phyloP scores from a whole-genome alignment of 106 monocot species.

The Dactylorhiza incarnata region DNA sequence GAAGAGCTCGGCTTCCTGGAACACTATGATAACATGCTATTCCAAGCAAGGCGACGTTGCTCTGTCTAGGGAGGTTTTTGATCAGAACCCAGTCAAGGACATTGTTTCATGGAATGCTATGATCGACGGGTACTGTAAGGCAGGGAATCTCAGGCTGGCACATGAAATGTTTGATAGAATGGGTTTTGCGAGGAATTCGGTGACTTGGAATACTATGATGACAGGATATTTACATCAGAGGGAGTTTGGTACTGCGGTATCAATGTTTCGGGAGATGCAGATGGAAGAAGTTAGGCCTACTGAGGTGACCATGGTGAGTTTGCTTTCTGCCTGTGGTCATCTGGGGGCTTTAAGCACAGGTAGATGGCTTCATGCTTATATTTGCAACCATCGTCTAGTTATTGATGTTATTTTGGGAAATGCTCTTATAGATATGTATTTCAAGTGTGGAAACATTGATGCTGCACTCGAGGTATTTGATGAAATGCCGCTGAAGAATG shows the following conservation, averaged over 20 bases:
- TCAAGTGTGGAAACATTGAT: conserved; percentile 44
- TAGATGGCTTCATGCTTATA: conserved; percentile 45
- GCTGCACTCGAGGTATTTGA: conserved; percentile 30
- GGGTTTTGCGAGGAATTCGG: conserved; percentile 36
- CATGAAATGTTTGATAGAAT: conserved; percentile 31
- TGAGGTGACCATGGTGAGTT: conserved; percentile 43
- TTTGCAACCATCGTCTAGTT: conserved; percentile 22
- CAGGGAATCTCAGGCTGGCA: conserved; percentile 27
- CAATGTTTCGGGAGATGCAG: conserved; percentile 42
- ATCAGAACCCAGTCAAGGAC: conserved; percentile 35
- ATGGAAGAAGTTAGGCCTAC: conserved; percentile 30
- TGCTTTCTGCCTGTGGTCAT: conserved; percentile 49
- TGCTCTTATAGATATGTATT: conserved; percentile 62
- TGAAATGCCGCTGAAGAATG: conserved; percentile 28
- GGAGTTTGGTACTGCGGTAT: conserved; percentile 27
- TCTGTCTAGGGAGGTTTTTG: conserved; percentile 29
- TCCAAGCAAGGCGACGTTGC: conserved; percentile 30
- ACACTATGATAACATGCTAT: conserved; percentile 47
- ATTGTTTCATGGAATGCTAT: conserved; percentile 55
- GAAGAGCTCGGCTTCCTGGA: conserved; percentile 41
- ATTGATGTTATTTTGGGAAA: conserved; percentile 54
- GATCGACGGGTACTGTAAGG: conserved; percentile 55
- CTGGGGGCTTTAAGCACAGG: conserved; percentile 47
- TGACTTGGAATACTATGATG: conserved; percentile 61
- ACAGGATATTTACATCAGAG: conserved; percentile 38